Conservation (phyloP, 1,284 basidiomycete species). For the Mycosarcoma maydis region DNA sequence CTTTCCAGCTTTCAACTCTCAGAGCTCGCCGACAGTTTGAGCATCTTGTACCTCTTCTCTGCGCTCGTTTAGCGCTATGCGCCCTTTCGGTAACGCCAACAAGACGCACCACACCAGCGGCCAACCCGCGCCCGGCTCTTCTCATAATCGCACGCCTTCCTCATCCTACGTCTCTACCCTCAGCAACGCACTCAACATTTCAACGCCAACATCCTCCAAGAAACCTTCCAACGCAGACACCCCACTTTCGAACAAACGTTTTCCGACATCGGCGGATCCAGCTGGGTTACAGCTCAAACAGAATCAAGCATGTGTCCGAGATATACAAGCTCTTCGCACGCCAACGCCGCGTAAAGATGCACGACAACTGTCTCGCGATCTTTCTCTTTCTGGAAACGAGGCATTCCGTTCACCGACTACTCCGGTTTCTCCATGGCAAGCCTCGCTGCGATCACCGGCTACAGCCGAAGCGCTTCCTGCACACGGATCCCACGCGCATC, state of each 20-base stretch:
- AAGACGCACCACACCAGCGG: neutral
- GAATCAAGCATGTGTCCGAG: too few relatives aligned
- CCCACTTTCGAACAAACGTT: neutral
- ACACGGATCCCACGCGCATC: too few relatives aligned
- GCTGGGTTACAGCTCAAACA: too few relatives aligned
- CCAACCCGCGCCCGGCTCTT: neutral
- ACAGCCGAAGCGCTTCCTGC: too few relatives aligned
- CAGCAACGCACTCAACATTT: constrained; percentile 34
- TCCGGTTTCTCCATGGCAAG: constrained; percentile 17
- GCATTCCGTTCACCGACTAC: constrained; percentile 13
- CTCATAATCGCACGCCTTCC: neutral
- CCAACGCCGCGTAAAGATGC: too few relatives aligned
- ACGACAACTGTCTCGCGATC: too few relatives aligned
- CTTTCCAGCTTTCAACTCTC: too few relatives aligned
- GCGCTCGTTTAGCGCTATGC: constrained; percentile 15
- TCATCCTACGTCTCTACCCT: constrained; percentile 30
- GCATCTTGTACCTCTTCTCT: too few relatives aligned
- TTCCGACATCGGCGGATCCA: neutral
- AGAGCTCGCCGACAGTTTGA: too few relatives aligned
- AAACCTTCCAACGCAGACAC: neutral
- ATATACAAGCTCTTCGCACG: too few relatives aligned
- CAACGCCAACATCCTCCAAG: constrained; percentile 8
- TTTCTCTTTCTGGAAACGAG: constrained; percentile 22
- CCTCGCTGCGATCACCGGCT: too few relatives aligned
- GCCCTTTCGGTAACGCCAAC: neutral